Evolutionary conservation across 176 grass and related monocot genomes (phyloP).

Genomic region (Chrysopogon serrulatus): DNA sequence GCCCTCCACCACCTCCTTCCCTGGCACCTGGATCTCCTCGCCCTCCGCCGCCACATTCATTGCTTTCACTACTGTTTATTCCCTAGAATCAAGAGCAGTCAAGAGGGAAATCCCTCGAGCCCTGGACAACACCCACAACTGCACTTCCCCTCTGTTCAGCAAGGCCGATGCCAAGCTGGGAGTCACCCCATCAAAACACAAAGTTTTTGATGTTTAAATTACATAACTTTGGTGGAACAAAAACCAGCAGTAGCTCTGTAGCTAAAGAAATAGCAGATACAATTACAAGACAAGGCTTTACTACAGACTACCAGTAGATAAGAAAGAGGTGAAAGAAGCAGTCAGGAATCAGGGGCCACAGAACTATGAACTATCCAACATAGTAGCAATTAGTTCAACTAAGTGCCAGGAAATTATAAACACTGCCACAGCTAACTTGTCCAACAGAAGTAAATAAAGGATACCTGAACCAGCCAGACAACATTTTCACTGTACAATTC

Average conservation of each 20-base stretch:
- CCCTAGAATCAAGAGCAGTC: background rate
- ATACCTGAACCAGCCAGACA: slow-evolving; percentile 98
- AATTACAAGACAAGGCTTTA: background rate
- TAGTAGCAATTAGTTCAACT: background rate
- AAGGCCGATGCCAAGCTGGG: background rate
- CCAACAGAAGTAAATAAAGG: background rate
- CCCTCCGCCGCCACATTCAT: background rate
- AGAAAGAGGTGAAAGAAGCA: background rate
- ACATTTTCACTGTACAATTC: slow-evolving; percentile 92
- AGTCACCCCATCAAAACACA: background rate
- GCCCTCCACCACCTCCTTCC: too few relatives aligned
- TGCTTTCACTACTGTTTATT: background rate
- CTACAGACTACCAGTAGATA: background rate
- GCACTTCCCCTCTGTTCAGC: background rate
- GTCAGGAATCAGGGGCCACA: background rate
- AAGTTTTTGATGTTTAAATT: background rate
- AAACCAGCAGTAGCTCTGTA: background rate
- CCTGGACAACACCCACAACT: background rate
- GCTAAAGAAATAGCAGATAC: background rate
- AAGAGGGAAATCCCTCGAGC: background rate
- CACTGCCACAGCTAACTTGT: background rate
- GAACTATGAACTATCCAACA: background rate
- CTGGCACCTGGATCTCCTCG: too few relatives aligned
- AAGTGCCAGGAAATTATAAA: slow-evolving; percentile 6
- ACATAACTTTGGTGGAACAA: background rate